phyloP scores from a whole-genome alignment of 352 stramenopile species.

The Plasmopara viticola region DNA sequence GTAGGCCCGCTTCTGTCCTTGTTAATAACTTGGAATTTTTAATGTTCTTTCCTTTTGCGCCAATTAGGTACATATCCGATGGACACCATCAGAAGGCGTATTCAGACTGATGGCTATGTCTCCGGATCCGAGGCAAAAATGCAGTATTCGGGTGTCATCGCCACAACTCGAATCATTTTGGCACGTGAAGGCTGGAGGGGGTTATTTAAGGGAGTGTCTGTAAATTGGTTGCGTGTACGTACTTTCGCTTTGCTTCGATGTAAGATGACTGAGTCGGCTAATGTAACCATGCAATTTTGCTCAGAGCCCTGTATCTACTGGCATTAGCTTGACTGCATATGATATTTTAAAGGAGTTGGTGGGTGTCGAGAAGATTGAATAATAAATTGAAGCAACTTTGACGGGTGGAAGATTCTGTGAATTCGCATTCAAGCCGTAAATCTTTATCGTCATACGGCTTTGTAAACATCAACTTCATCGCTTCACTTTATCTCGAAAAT shows the following conservation, averaged over 20 bases:
- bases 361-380: slow-evolving; percentile 74
- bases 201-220: slow-evolving; percentile 81
- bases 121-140: slow-evolving; percentile 32
- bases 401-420: too few relatives aligned
- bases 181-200: slow-evolving; percentile 70
- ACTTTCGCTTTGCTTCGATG: too few relatives aligned
- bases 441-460: too few relatives aligned
- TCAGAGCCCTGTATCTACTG: slow-evolving; percentile 76
- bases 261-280: too few relatives aligned
- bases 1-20: slow-evolving; percentile 27
- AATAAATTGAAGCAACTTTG: slow-evolving; percentile 17
- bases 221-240: slow-evolving; percentile 84
- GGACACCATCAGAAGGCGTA: slow-evolving; percentile 78
- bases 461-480: too few relatives aligned
- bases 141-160: slow-evolving; percentile 63
- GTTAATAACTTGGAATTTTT: neutral
- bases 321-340: slow-evolving; percentile 83
- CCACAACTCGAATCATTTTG: slow-evolving; percentile 66
- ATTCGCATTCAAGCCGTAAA: too few relatives aligned
- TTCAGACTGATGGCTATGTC: slow-evolving; percentile 80
- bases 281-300: neutral
- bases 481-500: too few relatives aligned
- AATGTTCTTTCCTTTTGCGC: slow-evolving; percentile 2
- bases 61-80: slow-evolving; percentile 71
- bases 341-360: slow-evolving; percentile 84